phyloP scores from a whole-genome alignment of 805 yeast genomes.

The Sugiyamaella qingdaonensis region DNA sequence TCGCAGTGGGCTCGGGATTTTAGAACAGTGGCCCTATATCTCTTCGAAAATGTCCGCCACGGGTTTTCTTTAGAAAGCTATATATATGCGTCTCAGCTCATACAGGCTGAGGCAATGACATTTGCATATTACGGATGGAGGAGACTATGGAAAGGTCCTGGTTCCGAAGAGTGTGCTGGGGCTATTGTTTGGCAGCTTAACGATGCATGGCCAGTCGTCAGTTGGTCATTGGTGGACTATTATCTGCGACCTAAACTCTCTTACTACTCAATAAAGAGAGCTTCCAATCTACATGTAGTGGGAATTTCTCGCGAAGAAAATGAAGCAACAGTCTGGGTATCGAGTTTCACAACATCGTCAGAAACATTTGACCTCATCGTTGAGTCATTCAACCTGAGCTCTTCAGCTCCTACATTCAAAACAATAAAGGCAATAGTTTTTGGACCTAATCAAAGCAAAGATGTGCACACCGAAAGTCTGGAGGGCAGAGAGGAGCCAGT shows the following conservation, averaged over 20 bases:
- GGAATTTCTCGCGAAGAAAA: conserved; percentile 31
- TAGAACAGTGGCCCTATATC: conserved; percentile 41
- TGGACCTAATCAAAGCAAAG: not conserved
- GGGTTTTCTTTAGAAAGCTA: conserved; percentile 33
- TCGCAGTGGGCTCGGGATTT: conserved; percentile 37
- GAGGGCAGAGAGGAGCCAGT: not conserved
- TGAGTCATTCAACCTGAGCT: not conserved
- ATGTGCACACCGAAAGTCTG: not conserved
- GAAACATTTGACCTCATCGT: not conserved
- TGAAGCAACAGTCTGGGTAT: conserved; percentile 24
- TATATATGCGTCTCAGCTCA: conserved; percentile 46
- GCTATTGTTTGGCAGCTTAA: conserved; percentile 50
- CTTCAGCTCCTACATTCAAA: not conserved
- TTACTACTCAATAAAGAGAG: conserved; percentile 44
- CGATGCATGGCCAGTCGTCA: conserved; percentile 48
- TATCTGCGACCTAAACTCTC: conserved; percentile 41
- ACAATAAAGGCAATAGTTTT: not conserved
- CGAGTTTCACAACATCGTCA: not conserved
- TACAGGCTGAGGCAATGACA: conserved; percentile 48
- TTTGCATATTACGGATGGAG: conserved; percentile 44
- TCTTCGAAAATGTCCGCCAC: conserved; percentile 39
- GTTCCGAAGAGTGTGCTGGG: conserved; percentile 39
- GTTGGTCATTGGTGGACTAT: conserved; percentile 46
- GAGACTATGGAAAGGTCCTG: conserved; percentile 39
- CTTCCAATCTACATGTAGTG: conserved; percentile 29